Base-by-base conservation (phyloP, 371 early-diverging fungal genomes). In the Dinochytrium kinnereticum region DNA sequence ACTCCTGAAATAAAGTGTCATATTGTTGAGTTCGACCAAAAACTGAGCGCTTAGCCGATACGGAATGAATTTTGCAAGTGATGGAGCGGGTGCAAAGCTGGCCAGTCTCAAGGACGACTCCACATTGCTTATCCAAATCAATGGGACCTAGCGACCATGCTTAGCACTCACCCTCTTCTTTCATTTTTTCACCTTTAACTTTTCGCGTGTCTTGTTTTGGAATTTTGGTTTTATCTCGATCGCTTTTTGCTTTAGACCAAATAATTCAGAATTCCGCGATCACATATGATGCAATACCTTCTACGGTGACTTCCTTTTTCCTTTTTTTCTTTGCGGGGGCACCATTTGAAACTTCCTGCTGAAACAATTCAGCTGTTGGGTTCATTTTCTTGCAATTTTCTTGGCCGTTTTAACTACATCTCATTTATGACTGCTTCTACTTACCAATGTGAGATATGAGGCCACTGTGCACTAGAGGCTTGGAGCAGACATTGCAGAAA, bases 51-150 rank as follows among this genome's bases (percentile, higher is more conserved):
- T 85, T 85, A 17, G 67, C 24, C 2, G 75, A 75, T 0, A 85
- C 80, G 26, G 77, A 67, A 69, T 85, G 85, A 28, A 82, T 83
- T 59, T 85, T 85, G 77, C 85, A 85, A 15, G 82, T 85, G 28
- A 85, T 83, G 21, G 84, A 80, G 24, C 85, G 81, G 21, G 51
- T 59, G 72, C 85, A 85, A 1, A 59, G 67, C 26, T 37, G 71
- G 7, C 76, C 55, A 34, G 26, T 68, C 21, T 82, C 85, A 0
- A 61, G 17, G 19, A 49, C 49, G 21, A 83, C 85, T 28, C 82
- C 85, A 55, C 85, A 85, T 21, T 82, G 78, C 51, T 72, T 71
- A 66, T 85, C 85, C 40, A 81, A 51, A 67, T 85, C 81, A 24
- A 85, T 36, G 5, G 80, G 80, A 10, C 59, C 73, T 75, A 26